phyloP scores from a whole-genome alignment of 2,329 filamentous ascomycete genomes.

The Diaporthe sp. region DNA sequence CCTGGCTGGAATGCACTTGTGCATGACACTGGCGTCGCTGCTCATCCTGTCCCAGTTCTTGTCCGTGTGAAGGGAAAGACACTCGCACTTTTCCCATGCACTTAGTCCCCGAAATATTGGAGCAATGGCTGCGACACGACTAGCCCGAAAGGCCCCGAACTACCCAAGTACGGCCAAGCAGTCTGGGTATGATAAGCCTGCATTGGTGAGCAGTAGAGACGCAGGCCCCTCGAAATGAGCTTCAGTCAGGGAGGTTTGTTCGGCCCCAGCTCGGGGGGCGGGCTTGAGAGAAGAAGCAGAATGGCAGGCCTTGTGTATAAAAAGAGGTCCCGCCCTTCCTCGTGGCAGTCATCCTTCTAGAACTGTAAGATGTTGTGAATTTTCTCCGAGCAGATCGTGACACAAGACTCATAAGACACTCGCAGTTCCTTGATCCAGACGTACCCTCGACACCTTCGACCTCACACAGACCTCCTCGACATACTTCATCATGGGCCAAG shows the following conservation, averaged over 20 bases:
- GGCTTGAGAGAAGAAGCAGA: neutral
- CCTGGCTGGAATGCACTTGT: constrained; percentile 17
- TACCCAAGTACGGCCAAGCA: constrained; percentile 17
- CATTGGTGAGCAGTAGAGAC: constrained; percentile 8
- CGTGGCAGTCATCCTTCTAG: constrained; percentile 18
- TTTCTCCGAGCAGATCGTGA: constrained; percentile 9
- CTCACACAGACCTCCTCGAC: neutral
- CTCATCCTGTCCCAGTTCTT: constrained; percentile 11
- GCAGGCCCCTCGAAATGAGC: neutral
- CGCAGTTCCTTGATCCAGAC: neutral
- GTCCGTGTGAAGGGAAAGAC: constrained; percentile 24
- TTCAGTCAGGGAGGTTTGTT: constrained; percentile 18
- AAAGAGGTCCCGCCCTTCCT: constrained; percentile 22
- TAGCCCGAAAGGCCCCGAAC: constrained; percentile 20
- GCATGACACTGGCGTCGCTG: constrained; percentile 21
- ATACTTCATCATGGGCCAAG: constrained; percentile 24
- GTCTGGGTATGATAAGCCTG: constrained; percentile 16
- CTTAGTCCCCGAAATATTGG: constrained; percentile 25
- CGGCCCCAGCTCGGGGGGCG: constrained; percentile 5
- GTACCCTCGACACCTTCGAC: neutral
- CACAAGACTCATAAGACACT: neutral
- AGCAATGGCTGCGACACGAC: constrained; percentile 25
- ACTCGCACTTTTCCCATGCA: constrained; percentile 19
- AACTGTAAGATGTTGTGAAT: constrained; percentile 7
- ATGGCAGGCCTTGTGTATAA: constrained; percentile 12